These are phyloP conservation scores for Pleurostoma richardsiae DNA, from an alignment of 2,329 filamentous ascomycete species.

Conservation along the genomic window DNA sequence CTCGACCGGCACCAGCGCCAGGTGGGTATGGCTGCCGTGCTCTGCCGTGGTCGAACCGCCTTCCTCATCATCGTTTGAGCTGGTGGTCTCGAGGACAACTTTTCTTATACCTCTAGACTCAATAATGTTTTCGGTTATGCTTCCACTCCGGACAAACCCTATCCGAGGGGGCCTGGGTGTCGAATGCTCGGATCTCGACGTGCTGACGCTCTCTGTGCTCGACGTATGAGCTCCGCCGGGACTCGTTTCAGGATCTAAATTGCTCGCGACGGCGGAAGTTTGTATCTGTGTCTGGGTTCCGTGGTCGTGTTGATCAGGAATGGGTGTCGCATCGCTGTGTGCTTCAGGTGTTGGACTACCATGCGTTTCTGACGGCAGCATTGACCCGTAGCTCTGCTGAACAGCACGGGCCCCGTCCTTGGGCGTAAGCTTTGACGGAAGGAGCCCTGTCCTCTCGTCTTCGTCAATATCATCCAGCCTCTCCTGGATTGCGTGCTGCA, in stretches of 20 bases:
- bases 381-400: slow-evolving; percentile 43
- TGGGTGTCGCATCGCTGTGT: slow-evolving; percentile 16
- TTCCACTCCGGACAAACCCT: slow-evolving; percentile 59
- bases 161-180: neutral
- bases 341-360: slow-evolving; percentile 14
- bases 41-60: slow-evolving; percentile 5
- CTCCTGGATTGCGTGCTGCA: slow-evolving; percentile 12
- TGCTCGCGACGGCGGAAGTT: slow-evolving; percentile 6
- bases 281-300: slow-evolving; percentile 1
- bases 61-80: slow-evolving; percentile 27
- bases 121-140: slow-evolving; percentile 74
- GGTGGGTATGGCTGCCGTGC: neutral
- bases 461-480: slow-evolving; percentile 10
- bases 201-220: slow-evolving; percentile 12
- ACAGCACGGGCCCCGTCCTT: slow-evolving; percentile 63
- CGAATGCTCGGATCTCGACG: slow-evolving; percentile 5
- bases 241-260: slow-evolving; percentile 2
- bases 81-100: slow-evolving; percentile 53
- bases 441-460: slow-evolving; percentile 36
- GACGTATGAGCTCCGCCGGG: slow-evolving; percentile 5
- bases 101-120: slow-evolving; percentile 71
- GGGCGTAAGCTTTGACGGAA: slow-evolving; percentile 48
- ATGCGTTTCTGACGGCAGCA: too few species aligned
- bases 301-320: slow-evolving; percentile 12
- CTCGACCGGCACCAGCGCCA: slow-evolving; percentile 9